These are phyloP conservation scores for Backusella luteola DNA, from an alignment of 192 early-diverging fungal genomes.

Conservation along the genomic window DNA sequence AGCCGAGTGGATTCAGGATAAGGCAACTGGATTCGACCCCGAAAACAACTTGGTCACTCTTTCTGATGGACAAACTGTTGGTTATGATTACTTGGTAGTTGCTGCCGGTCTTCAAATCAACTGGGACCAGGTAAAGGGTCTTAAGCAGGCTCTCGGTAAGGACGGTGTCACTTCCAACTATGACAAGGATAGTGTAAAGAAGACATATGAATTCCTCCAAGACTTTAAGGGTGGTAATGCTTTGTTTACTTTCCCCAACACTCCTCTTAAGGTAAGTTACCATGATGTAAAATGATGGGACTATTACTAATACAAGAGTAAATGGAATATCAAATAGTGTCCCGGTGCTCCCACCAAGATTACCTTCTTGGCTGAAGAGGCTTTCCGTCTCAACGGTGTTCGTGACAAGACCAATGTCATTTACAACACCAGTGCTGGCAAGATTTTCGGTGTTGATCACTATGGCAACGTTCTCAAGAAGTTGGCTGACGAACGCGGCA, in stretches of 20 bases:
- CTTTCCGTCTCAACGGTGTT: conserved; percentile 67
- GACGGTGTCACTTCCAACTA: conserved; percentile 86
- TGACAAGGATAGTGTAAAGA: conserved; percentile 66
- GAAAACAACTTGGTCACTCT: conserved; percentile 64
- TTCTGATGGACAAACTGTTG: conserved; percentile 60
- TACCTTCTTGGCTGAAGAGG: conserved; percentile 82
- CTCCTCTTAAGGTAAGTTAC: conserved; percentile 66
- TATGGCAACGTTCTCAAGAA: conserved; percentile 70
- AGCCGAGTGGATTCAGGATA: conserved; percentile 74
- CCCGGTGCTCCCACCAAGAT: conserved; percentile 90
- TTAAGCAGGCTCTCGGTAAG: conserved; percentile 72
- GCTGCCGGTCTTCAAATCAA: conserved; percentile 77
- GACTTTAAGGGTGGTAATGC: conserved; percentile 74
- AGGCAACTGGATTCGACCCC: conserved; percentile 69
- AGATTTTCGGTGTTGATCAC: conserved; percentile 86
- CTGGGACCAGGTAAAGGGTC: conserved; percentile 76
- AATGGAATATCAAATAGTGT: conserved; percentile 40
- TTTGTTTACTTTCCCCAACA: conserved; percentile 84
- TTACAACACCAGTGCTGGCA: conserved; percentile 80
- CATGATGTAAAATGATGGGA: neutral
- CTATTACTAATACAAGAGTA: neutral
- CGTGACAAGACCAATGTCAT: conserved; percentile 66
- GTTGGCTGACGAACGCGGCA: conserved; percentile 64
- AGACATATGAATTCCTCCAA: conserved; percentile 71
- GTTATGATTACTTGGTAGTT: conserved; percentile 70